Conservation (phyloP, 495 filamentous ascomycete genomes). For the Penicillium salamii region DNA sequence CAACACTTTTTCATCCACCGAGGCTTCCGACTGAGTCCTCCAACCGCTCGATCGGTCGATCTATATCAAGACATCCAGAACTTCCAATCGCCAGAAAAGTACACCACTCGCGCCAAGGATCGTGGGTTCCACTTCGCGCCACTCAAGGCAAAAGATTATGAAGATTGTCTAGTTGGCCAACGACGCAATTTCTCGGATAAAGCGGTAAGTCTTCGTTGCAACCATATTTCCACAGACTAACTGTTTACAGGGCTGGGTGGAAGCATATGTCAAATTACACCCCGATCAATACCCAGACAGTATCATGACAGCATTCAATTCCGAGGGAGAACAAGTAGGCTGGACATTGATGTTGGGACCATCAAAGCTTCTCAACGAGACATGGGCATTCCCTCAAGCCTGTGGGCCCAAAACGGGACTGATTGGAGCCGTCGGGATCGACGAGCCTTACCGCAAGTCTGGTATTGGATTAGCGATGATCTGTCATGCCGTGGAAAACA, state of each 20-base stretch:
- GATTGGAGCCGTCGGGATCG: constrained; percentile 51
- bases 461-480: constrained; percentile 48
- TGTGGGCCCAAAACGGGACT: constrained; percentile 46
- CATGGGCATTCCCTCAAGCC: constrained; percentile 46
- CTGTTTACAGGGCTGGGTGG: constrained; percentile 43
- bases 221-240: neutral
- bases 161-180: constrained; percentile 45
- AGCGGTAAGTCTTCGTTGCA: constrained; percentile 21
- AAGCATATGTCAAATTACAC: constrained; percentile 40
- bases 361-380: constrained; percentile 22
- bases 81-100: constrained; percentile 35
- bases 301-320: constrained; percentile 46
- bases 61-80: constrained; percentile 41
- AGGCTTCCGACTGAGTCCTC: constrained; percentile 36
- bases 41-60: constrained; percentile 34
- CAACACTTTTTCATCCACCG: constrained; percentile 46
- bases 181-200: constrained; percentile 41
- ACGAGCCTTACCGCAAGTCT: constrained; percentile 33
- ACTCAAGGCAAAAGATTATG: constrained; percentile 35
- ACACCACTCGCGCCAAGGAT: constrained; percentile 32
- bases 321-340: constrained; percentile 39
- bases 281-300: constrained; percentile 38
- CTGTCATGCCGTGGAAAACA: constrained; percentile 46
- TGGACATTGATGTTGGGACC: constrained; percentile 51
- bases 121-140: constrained; percentile 40